These are phyloP conservation scores for Nannochloropsis gaditana DNA, from an alignment of 108 stramenopile species.

Conservation along the genomic window DNA sequence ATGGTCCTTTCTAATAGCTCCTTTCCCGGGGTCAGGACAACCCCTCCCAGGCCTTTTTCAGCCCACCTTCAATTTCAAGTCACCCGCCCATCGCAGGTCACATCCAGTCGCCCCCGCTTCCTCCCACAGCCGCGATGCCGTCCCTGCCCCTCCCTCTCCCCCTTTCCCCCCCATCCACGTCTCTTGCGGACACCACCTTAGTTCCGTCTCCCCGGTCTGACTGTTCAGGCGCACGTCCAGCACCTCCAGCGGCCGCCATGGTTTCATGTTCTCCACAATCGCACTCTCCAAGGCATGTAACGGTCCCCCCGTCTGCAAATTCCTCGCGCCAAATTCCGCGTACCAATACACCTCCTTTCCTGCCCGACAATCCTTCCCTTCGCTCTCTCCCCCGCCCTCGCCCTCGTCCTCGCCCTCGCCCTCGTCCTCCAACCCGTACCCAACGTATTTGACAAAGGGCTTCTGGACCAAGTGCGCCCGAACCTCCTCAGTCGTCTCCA, in stretches of 20 bases:
- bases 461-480: background rate
- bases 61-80: conserved; percentile 8
- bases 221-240: background rate
- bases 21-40: too few relatives aligned
- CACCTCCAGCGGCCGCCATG: background rate
- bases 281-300: background rate
- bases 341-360: background rate
- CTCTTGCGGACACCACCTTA: background rate
- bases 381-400: background rate
- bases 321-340: background rate
- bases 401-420: background rate
- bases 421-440: background rate
- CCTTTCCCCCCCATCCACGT: background rate
- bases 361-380: background rate
- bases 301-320: background rate
- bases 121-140: background rate
- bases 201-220: background rate
- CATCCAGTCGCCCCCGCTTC: background rate
- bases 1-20: too few relatives aligned
- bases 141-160: background rate
- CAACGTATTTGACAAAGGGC: background rate
- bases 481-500: background rate
- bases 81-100: background rate
- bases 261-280: background rate
- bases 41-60: background rate